These are phyloP conservation scores for Leptographium flavum DNA, from an alignment of 2,329 filamentous ascomycete species.

Conservation along the genomic window DNA sequence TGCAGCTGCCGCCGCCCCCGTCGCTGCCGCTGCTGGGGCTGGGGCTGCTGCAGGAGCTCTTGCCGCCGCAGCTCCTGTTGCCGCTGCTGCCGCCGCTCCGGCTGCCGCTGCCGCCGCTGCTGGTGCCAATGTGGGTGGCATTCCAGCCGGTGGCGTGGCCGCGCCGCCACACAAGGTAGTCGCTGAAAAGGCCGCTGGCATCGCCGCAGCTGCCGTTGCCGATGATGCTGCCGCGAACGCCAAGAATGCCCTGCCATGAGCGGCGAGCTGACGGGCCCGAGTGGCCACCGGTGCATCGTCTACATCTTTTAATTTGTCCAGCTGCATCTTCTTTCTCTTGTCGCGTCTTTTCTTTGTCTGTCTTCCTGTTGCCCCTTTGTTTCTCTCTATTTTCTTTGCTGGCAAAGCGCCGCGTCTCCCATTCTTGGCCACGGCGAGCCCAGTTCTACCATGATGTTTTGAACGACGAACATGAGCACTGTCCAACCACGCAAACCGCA, in stretches of 20 bases:
- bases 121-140: not conserved
- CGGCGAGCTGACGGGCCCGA: too few relatives aligned
- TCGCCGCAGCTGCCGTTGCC: not conserved
- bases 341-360: not conserved
- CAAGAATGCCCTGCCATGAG: constrained; percentile 5
- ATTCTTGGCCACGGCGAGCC: constrained; percentile 1
- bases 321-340: not conserved
- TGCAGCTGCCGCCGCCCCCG: not conserved
- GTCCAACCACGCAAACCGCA: not conserved
- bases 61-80: not conserved
- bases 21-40: not conserved
- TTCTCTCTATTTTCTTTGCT: not conserved
- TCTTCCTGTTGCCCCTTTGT: not conserved
- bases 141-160: not conserved
- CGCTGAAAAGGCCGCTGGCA: constrained; percentile 5
- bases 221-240: constrained; percentile 1
- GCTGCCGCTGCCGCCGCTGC: not conserved
- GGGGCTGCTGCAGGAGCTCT: not conserved
- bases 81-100: too few relatives aligned
- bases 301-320: not conserved
- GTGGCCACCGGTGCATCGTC: not conserved
- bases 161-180: not conserved
- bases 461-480: not conserved
- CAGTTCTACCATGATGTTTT: not conserved
- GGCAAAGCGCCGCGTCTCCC: constrained; percentile 1